A percentile compares a stretch with the other conserved stretches of the same genome.
phyloP scores from a whole-genome alignment of 1,139 yeast species.

The Candida glucosophila region DNA sequence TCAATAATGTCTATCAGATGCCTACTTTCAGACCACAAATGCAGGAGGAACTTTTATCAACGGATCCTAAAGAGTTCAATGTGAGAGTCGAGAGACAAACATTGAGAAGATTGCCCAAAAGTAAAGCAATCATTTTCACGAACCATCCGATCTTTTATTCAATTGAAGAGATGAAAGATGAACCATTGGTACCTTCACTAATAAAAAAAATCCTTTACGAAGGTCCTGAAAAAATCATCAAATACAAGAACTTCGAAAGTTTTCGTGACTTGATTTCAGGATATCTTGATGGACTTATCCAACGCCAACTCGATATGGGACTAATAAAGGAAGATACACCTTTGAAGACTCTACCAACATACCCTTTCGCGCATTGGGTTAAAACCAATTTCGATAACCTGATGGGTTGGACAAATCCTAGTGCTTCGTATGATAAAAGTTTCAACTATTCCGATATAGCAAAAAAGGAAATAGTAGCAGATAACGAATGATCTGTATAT shows the following conservation, averaged over 20 bases:
- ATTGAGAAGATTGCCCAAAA: slow-evolving; percentile 38
- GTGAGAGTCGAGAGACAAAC: slow-evolving; percentile 55
- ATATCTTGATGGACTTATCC: slow-evolving; percentile 47
- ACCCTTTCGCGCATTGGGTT: slow-evolving; percentile 53
- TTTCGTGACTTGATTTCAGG: slow-evolving; percentile 52
- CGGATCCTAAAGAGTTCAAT: slow-evolving; percentile 38
- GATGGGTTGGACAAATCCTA: slow-evolving; percentile 44
- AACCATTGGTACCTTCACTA: slow-evolving; percentile 63
- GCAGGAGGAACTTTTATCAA: slow-evolving; percentile 21
- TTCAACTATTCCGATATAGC: slow-evolving; percentile 15
- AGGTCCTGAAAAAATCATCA: slow-evolving; percentile 57
- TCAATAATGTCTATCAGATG: slow-evolving; percentile 47
- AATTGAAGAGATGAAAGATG: slow-evolving; percentile 71
- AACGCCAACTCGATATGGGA: slow-evolving; percentile 50
- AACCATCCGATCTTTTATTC: slow-evolving; percentile 66
- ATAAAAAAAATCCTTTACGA: slow-evolving; percentile 53
- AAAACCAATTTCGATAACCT: slow-evolving; percentile 30
- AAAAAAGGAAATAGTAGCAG: slow-evolving; percentile 11
- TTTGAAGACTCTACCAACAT: slow-evolving; percentile 48
- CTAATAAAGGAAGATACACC: slow-evolving; percentile 50
- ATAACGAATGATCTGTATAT: slow-evolving; percentile 8
- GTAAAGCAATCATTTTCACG: slow-evolving; percentile 44
- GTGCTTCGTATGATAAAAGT: slow-evolving; percentile 16
- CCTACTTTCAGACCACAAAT: slow-evolving; percentile 21
- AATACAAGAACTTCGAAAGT: slow-evolving; percentile 51